Conservation (phyloP, 352 stramenopile genomes). For the Phytophthora aleatoria region DNA sequence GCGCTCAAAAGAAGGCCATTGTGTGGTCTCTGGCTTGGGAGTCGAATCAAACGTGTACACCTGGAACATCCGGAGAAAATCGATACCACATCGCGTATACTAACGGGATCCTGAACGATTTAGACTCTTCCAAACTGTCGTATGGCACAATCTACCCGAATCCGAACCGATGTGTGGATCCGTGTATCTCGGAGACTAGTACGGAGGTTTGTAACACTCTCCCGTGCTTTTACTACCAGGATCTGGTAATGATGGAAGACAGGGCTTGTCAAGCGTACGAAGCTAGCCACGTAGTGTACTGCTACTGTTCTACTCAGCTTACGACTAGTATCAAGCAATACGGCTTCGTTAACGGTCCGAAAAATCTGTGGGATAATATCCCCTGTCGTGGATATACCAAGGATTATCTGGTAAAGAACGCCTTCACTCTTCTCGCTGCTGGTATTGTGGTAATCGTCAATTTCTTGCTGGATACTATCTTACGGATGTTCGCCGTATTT, state of each 20-base stretch:
- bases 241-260: constrained; percentile 18
- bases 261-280: constrained; percentile 42
- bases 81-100: constrained; percentile 47
- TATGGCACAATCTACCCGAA: constrained; percentile 16
- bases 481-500: constrained; percentile 49
- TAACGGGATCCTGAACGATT: constrained; percentile 31
- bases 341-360: constrained; percentile 42
- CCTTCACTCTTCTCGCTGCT: constrained; percentile 46
- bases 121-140: constrained; percentile 18
- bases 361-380: constrained; percentile 37
- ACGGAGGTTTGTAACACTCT: constrained; percentile 42
- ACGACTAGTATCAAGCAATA: constrained; percentile 31
- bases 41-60: constrained; percentile 18
- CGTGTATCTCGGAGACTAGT: constrained; percentile 41
- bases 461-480: constrained; percentile 45
- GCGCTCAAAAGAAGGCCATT: constrained; percentile 15
- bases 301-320: constrained; percentile 47
- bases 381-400: constrained; percentile 51
- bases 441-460: constrained; percentile 56
- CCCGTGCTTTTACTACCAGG: constrained; percentile 49
- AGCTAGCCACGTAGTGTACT: constrained; percentile 45
- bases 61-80: constrained; percentile 11
- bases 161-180: constrained; percentile 39
- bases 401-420: constrained; percentile 53
- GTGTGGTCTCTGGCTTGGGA: constrained; percentile 41